Base-by-base conservation (phyloP, 768 basidiomycete genomes). In the Termitomyces sp. region DNA sequence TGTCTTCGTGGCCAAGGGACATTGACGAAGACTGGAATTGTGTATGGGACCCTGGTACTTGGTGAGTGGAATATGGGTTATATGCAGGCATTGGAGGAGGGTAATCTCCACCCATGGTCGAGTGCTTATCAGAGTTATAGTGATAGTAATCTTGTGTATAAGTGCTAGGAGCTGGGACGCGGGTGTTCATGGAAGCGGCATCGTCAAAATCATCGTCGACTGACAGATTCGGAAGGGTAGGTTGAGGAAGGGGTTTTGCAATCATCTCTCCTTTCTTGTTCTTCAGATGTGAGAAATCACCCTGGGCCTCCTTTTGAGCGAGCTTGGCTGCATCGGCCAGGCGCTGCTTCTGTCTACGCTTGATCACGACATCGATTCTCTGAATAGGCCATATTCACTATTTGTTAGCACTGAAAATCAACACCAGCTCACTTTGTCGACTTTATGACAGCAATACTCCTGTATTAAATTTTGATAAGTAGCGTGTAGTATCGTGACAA, bases 401-500 rank as follows among this genome's bases (percentile, higher is more conserved):
- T 2, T 37, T 46, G 7, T 37, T 29, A 34, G 47, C 20, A 13
- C 20, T 7, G 26, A 46, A 31, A 32, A 41, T 10, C 39, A 9
- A 37, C 20, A 12, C 24, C 31, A 32, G 10, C 66, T 56, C 67
- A 92, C 91, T 84, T 98, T 98, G 77, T 99, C 96, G 50, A 98
- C 93, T 72, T 98, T 97, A 78, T 98, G 93, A 70, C 95, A 98
- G 72, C 92, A 92, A 74, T 97, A 98, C 80, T 99, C 96, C 88
- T 92, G 61, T 37, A 49, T 50, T 31, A 4, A 22, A n/a, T 37
- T 63, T 58, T 26, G 16, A 26, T 29, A 57, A 48, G 32, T 55
- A 47, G 14, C 34, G 53, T 50, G 34, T 39, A 34, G 37, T 53
- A 12, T 32, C 2, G 4, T n/a, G 41, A 9, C n/a, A 51, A 34